Conservation (phyloP, 139 green algal species). For the Volvox africanus region DNA sequence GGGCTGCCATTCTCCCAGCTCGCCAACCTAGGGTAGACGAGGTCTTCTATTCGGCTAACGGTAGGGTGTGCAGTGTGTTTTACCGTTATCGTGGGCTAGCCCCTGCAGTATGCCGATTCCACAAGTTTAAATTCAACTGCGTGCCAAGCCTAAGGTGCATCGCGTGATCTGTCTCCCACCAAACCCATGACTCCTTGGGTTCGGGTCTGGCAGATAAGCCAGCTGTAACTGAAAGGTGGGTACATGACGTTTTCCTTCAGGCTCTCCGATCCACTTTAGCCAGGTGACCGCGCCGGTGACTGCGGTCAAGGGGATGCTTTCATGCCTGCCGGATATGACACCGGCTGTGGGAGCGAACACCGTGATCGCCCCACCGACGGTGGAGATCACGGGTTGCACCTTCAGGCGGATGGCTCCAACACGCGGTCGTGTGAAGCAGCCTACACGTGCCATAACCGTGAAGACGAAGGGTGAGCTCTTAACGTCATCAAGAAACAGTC, state of each 20-base stretch:
- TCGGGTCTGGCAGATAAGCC: neutral
- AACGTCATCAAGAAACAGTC: too few species aligned
- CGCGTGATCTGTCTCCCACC: neutral
- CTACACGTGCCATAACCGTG: slow-evolving; percentile 21
- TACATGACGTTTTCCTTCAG: neutral
- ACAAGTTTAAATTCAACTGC: neutral
- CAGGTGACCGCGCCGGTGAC: neutral
- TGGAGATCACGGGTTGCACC: slow-evolving; percentile 25
- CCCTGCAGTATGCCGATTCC: neutral
- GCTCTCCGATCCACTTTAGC: slow-evolving; percentile 22
- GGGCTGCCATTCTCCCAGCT: neutral
- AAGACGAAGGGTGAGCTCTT: slow-evolving; percentile 10
- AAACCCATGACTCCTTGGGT: neutral
- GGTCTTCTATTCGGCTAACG: slow-evolving; percentile 35
- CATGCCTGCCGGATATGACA: neutral
- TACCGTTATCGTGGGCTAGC: neutral
- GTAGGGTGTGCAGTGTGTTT: neutral
- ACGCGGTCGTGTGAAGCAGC: slow-evolving; percentile 10
- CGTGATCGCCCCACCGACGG: neutral
- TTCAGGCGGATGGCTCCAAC: slow-evolving; percentile 5
- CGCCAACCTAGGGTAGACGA: neutral
- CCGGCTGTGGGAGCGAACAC: neutral
- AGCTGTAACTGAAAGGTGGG: neutral
- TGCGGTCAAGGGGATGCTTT: neutral
- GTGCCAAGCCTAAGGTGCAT: neutral